Evolutionary conservation across 2,329 filamentous ascomycete genomes (phyloP).

Genomic region (Fusarium camptoceras): DNA sequence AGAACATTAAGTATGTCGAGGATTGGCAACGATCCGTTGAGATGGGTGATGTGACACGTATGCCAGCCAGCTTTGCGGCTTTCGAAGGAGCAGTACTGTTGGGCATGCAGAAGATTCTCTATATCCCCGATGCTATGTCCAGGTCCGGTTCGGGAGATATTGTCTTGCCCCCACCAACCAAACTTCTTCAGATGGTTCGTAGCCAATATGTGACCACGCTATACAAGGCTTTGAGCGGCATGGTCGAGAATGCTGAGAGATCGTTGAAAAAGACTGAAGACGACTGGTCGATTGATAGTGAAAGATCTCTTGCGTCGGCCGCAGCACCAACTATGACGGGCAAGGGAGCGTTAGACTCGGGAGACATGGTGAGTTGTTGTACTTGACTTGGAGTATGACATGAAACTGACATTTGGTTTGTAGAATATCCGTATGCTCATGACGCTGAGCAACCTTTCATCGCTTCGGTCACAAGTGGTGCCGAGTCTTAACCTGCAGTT

Average conservation of each 20-base stretch:
- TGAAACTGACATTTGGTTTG: constrained; percentile 42
- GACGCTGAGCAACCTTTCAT: constrained; percentile 91
- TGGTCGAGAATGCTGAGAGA: constrained; percentile 95
- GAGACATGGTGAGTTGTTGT: constrained; percentile 63
- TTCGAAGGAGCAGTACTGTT: constrained; percentile 85
- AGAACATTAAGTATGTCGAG: constrained; percentile 91
- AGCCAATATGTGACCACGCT: constrained; percentile 93
- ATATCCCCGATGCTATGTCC: constrained; percentile 85
- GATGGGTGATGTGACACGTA: constrained; percentile 86
- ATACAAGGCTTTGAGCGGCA: constrained; percentile 92
- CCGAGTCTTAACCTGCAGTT: constrained; percentile 92
- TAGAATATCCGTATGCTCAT: constrained; percentile 93
- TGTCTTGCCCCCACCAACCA: constrained; percentile 84
- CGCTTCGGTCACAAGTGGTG: constrained; percentile 83
- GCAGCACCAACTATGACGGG: constrained; percentile 54
- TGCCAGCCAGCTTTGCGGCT: constrained; percentile 86
- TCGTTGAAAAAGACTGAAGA: constrained; percentile 73
- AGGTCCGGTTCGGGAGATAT: constrained; percentile 81
- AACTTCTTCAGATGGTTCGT: constrained; percentile 89
- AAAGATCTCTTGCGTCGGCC: constrained; percentile 54
- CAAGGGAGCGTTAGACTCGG: constrained; percentile 64
- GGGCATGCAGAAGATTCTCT: constrained; percentile 95
- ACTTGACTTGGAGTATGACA: constrained; percentile 1
- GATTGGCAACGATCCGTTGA: constrained; percentile 91
- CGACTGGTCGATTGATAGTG: constrained; percentile 66